phyloP scores from a whole-genome alignment of 1,284 basidiomycete species.

The Malassezia yamatoensis region DNA sequence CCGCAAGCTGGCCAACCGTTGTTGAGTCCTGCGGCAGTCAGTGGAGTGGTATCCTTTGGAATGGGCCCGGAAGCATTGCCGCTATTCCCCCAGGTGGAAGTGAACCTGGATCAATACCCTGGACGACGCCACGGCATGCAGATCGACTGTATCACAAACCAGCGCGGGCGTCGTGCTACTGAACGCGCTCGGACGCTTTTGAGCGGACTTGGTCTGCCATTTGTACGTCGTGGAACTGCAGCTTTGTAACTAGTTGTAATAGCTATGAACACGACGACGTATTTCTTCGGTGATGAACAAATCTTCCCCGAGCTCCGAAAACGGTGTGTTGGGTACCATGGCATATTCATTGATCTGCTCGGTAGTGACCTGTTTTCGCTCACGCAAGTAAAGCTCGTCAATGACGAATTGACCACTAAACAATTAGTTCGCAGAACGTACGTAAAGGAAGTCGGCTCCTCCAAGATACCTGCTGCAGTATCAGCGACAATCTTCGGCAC shows the following conservation, averaged over 20 bases:
- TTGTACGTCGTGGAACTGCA: conserved; percentile 31
- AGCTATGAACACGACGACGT: conserved; percentile 22
- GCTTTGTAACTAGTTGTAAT: conserved; percentile 13
- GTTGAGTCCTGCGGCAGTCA: conserved; percentile 58
- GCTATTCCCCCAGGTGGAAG: conserved; percentile 62
- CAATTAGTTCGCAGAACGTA: not conserved
- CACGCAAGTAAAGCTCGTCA: conserved; percentile 43
- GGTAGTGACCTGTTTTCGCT: conserved; percentile 20
- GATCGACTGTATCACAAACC: conserved; percentile 45
- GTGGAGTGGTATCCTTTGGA: conserved; percentile 80
- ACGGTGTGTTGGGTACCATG: conserved; percentile 20
- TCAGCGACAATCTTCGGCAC: conserved; percentile 38
- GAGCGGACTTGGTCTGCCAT: conserved; percentile 41
- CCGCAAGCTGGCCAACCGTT: conserved; percentile 52
- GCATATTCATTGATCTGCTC: conserved; percentile 24
- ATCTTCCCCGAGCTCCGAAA: conserved; percentile 34
- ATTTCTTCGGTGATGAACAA: conserved; percentile 39
- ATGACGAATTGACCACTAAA: conserved; percentile 32
- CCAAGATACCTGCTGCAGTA: conserved; percentile 35
- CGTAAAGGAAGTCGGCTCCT: conserved; percentile 20
- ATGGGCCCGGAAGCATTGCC: conserved; percentile 72
- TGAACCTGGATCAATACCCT: conserved; percentile 46
- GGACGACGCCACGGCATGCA: conserved; percentile 40
- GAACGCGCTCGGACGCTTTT: conserved; percentile 38
- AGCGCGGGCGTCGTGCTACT: conserved; percentile 38